Base-by-base conservation (phyloP, 345 rosid species). In the Camelina neglecta region DNA sequence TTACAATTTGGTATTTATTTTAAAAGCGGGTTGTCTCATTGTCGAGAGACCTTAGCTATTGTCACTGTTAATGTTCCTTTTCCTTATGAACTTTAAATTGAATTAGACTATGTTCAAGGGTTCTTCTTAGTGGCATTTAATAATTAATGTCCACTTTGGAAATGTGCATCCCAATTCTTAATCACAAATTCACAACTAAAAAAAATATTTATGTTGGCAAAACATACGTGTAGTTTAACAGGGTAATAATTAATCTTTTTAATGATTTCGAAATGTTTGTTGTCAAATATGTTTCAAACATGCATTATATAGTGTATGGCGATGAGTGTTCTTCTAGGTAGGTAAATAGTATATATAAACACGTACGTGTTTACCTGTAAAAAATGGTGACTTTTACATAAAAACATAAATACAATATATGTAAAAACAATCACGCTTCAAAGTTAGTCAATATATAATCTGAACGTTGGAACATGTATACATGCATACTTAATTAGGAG, bases 41-140 rank as follows among this genome's bases (percentile, higher is more conserved):
- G 77, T 78, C 74, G 73, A 72, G 77, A 67, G 59, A 53, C 69
- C 66, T 59, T 60, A 66, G 51, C 69, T 60, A 57, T 21, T 60
- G 75, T 71, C 72, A 67, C 57, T 67, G 70, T 66, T 78, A 60
- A 65, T 66, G 77, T 72, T 72, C 49, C 7, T 77, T n/a, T 55
- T 45, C 60, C 31, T 63, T 57, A 6, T 57, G 41, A 33, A 61
- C 41, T 73, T 59, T 44, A 33, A 60, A 73, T 23, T 78, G 55
- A 78, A 54, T 24, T 60, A 60, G 73, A 45, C 74, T 67, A 67
- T 45, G 77, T 60, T 73, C 73, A 67, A 54, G 53, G 74, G 48
- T 23, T 78, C 33, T 67, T 23, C 53, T 21, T 41, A 57, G 12
- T 65, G 72, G 20, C n/a, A 65, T 12, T 15, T 60, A 35, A 48